A percentile compares a stretch with the other conserved stretches of the same genome.
phyloP scores from a whole-genome alignment of 495 filamentous ascomycete genomes.

The Penicillium goetzii region DNA sequence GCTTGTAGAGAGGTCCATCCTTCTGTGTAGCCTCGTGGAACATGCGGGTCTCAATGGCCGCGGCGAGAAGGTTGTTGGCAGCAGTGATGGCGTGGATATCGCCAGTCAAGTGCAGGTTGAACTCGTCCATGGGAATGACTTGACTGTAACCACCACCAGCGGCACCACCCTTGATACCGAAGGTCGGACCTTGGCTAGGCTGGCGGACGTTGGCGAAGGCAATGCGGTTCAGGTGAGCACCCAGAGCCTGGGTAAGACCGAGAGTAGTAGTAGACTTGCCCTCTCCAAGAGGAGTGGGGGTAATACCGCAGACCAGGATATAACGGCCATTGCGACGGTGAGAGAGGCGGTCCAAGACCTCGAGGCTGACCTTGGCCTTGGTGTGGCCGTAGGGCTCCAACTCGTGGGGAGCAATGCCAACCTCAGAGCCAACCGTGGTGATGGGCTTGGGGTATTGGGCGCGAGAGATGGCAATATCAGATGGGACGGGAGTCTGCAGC shows the following conservation, averaged over 20 bases:
- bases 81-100: conserved; percentile 98
- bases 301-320: conserved; percentile 91
- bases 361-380: conserved; percentile 92
- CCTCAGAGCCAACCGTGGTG: conserved; percentile 77
- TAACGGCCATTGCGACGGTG: conserved; percentile 90
- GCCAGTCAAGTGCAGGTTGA: conserved; percentile 96
- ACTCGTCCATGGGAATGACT: conserved; percentile 99
- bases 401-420: conserved; percentile 84
- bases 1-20: conserved; percentile 84
- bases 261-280: conserved; percentile 99
- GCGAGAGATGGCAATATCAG: conserved; percentile 90
- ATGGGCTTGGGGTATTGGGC: conserved; percentile 90
- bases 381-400: conserved; percentile 91
- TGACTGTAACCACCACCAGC: conserved; percentile 97
- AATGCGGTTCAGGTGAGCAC: conserved; percentile 82
- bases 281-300: conserved; percentile 95
- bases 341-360: conserved; percentile 75
- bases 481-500: conserved; percentile 76
- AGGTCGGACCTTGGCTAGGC: conserved; percentile 95
- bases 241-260: conserved; percentile 91
- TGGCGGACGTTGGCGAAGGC: conserved; percentile 96
- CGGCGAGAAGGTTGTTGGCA: conserved; percentile 97
- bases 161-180: conserved; percentile 97
- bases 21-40: conserved; percentile 97
- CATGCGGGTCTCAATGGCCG: conserved; percentile 96